phyloP scores from a whole-genome alignment of 768 basidiomycete species.

The Phylloporus rhodoxanthus region DNA sequence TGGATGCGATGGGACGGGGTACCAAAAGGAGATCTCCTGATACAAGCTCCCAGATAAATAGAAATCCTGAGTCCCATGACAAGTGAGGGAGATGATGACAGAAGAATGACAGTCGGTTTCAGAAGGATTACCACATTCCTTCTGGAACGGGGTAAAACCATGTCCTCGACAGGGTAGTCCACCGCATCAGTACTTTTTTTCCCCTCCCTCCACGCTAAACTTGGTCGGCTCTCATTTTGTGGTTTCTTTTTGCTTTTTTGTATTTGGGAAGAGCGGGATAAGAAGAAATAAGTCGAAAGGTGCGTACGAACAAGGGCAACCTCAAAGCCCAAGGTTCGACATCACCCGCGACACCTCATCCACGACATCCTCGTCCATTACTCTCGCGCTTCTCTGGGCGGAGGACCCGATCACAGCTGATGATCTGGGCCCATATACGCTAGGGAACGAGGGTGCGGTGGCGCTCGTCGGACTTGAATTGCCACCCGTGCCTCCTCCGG shows the following conservation, averaged over 20 bases:
- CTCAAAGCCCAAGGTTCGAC: conserved; percentile 63
- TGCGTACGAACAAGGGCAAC: conserved; percentile 11
- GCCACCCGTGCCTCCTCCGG: conserved; percentile 62
- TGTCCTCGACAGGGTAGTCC: conserved; percentile 18
- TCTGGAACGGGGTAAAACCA: conserved; percentile 19
- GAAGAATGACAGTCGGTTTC: conserved; percentile 14
- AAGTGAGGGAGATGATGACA: conserved; percentile 16
- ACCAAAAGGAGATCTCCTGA: conserved; percentile 23
- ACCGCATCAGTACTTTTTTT: conserved; percentile 5
- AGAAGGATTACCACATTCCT: conserved; percentile 18
- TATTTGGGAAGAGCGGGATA: conserved; percentile 5
- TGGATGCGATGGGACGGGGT: conserved; percentile 23
- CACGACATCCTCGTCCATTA: conserved; percentile 49
- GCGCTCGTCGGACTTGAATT: conserved; percentile 76
- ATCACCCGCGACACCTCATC: conserved; percentile 76
- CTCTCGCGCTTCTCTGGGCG: conserved; percentile 36
- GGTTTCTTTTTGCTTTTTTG: conserved; percentile 1
- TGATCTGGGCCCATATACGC: conserved; percentile 69
- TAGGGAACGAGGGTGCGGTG: conserved; percentile 78
- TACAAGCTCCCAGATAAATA: conserved; percentile 33
- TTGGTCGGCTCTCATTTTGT: conserved; percentile 3
- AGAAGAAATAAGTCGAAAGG: conserved; percentile 5
- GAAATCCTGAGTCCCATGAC: conserved; percentile 29
- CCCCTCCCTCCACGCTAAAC: conserved; percentile 7
- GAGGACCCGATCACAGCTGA: conserved; percentile 42